These are phyloP conservation scores for Acacia confusa DNA, from an alignment of 306 rosid genomes.

Conservation along the genomic window DNA sequence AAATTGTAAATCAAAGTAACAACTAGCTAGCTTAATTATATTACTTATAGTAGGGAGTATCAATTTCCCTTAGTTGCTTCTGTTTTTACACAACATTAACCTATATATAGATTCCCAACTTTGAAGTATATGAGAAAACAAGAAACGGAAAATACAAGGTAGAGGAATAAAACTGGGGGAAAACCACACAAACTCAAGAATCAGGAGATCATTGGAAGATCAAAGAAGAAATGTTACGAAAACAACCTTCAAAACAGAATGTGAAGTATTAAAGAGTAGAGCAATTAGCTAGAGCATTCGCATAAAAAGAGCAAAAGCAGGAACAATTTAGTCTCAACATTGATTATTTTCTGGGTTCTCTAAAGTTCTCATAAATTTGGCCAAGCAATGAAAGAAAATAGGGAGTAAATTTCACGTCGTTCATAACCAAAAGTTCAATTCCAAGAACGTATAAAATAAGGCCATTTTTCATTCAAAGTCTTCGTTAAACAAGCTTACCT, in stretches of 20 bases:
- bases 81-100: neutral
- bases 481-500: neutral
- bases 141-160: neutral
- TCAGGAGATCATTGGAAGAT: neutral
- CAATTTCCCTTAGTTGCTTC: neutral
- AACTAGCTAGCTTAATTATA: neutral
- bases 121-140: neutral
- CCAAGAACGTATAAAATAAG: slow-evolving; percentile 1
- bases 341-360: neutral
- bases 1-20: neutral
- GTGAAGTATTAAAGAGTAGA: neutral
- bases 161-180: neutral
- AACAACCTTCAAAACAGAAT: slow-evolving; percentile 11
- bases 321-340: neutral
- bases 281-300: neutral
- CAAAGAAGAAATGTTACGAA: neutral
- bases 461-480: slow-evolving; percentile 22
- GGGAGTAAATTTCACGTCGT: slow-evolving; percentile 4
- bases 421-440: neutral
- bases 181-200: neutral
- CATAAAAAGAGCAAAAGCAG: neutral
- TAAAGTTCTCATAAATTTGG: neutral
- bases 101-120: neutral
- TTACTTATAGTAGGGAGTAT: neutral
- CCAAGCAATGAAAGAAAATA: neutral